Evolutionary conservation across 2,329 filamentous ascomycete genomes (phyloP), one percentile per base, ranked within the genome.

Genomic region (Chrysoporthe deuterocubensis): DNA sequence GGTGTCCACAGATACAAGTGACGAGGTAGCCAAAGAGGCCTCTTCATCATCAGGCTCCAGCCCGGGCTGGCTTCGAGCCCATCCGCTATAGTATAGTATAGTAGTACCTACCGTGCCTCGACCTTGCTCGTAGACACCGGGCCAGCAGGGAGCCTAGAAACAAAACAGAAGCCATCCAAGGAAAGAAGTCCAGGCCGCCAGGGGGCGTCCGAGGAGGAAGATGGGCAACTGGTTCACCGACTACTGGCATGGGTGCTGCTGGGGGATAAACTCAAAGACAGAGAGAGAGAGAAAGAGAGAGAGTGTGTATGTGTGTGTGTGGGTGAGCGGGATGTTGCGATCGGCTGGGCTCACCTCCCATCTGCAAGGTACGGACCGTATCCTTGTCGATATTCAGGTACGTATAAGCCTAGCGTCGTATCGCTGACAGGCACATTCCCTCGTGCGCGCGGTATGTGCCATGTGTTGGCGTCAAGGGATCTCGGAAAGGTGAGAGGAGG

Each of bases 281-380:
- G 48, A 50, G 48, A 11, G 48, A 50, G 48, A 6, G 14, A 11
- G 52, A 13, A 26, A 8, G 21, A 6, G 6, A 5, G 13, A n/a
- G 26, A 5, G 18, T 32, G 26, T 26, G 26, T 26, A 26, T 26
- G 26, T 54, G 50, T 16, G 16, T 37, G 54, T 34, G 65, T 46
- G 62, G 69, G 64, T 26, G 65, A 58, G 69, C 65, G 62, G 32
- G 11, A 54, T 40, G 50, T 54, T 54, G 50, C 32, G 50, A 54
- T 54, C 50, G 21, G 50, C 50, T 13, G 50, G 65, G 67, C 59
- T 67, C 65, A 65, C 69, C 64, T 67, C 63, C 60, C 69, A 71
- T 34, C 69, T 71, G 71, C 71, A 71, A 71, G 71, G 71, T 69
- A 71, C 71, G 64, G 69, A 43, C 59, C 3, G 9, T 13, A 65